Conservation (phyloP, 1,139 yeast genomes). For the Nakaseomyces kungkrabaensis region DNA sequence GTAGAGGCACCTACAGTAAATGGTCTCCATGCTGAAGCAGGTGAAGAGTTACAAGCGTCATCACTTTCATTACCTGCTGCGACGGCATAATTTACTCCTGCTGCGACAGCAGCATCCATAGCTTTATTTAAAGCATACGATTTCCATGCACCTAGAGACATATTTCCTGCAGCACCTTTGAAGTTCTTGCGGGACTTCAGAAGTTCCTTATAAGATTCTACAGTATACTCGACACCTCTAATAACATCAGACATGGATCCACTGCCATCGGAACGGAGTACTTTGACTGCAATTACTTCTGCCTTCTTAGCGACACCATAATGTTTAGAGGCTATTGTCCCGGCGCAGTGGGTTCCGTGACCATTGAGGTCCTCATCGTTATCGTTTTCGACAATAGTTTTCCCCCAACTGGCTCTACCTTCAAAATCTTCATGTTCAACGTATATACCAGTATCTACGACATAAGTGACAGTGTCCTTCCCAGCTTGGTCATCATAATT, state of each 20-base stretch:
- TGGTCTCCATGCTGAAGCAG: conserved; percentile 68
- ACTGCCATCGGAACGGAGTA: conserved; percentile 65
- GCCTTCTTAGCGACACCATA: conserved; percentile 79
- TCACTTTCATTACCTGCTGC: conserved; percentile 85
- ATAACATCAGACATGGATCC: conserved; percentile 77
- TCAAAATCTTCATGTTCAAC: conserved; percentile 73
- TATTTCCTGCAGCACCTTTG: conserved; percentile 81
- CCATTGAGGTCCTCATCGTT: conserved; percentile 86
- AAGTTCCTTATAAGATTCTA: conserved; percentile 19
- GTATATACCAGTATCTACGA: conserved; percentile 89
- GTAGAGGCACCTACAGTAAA: conserved; percentile 80
- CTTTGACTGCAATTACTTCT: conserved; percentile 66
- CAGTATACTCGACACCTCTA: conserved; percentile 74
- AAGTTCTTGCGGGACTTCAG: conserved; percentile 46
- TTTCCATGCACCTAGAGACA: conserved; percentile 85
- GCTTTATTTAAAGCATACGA: conserved; percentile 75
- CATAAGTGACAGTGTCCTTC: conserved; percentile 79
- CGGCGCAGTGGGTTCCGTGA: conserved; percentile 82
- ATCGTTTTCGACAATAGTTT: conserved; percentile 79
- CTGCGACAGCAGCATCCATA: conserved; percentile 71
- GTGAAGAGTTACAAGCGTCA: conserved; percentile 77
- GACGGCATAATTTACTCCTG: conserved; percentile 75
- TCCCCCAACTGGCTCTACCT: conserved; percentile 92
- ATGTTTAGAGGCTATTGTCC: conserved; percentile 67
- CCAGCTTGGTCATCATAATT: conserved; percentile 79